Evolutionary conservation across 805 yeast genomes (phyloP).

Genomic region (Saturnispora besseyi): DNA sequence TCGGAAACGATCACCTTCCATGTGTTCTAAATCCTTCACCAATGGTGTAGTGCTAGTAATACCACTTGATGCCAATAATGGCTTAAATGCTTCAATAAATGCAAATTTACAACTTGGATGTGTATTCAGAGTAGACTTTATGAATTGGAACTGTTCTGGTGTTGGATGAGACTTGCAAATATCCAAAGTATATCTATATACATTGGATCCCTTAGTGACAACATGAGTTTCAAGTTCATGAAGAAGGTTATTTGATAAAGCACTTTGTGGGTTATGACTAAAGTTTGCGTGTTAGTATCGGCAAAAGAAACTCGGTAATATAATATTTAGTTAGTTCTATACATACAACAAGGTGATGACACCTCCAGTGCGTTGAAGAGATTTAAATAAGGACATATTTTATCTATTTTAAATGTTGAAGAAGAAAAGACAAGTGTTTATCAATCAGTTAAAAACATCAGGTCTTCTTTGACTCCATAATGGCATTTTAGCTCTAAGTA

Average conservation of each 20-base stretch:
- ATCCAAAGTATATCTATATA: conserved; percentile 22
- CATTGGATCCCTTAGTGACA: conserved; percentile 6
- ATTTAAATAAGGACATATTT: conserved; percentile 2
- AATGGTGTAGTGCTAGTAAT: conserved; percentile 8
- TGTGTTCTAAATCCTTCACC: conserved; percentile 13
- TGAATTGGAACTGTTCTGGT: conserved; percentile 25
- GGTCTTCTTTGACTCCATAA: conserved; percentile 63
- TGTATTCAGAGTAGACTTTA: conserved; percentile 20
- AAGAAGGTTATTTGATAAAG: conserved; percentile 15
- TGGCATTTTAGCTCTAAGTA: conserved; percentile 65
- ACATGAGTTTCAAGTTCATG: conserved; percentile 11
- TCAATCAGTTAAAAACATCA: conserved; percentile 38
- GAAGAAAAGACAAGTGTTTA: neutral
- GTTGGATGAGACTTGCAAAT: conserved; percentile 21
- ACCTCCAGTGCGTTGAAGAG: neutral
- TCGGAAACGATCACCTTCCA: neutral
- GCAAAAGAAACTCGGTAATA: neutral
- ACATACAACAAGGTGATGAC: conserved; percentile 37
- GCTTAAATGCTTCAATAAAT: conserved; percentile 23
- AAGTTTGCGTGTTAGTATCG: conserved; percentile 10
- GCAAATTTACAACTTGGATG: conserved; percentile 24
- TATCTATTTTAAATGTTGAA: neutral
- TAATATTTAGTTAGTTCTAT: neutral
- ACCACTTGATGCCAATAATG: conserved; percentile 14
- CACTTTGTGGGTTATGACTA: conserved; percentile 23